Evolutionary conservation across 306 rosid species (phyloP).

Genomic region (Quercus engelmannii): DNA sequence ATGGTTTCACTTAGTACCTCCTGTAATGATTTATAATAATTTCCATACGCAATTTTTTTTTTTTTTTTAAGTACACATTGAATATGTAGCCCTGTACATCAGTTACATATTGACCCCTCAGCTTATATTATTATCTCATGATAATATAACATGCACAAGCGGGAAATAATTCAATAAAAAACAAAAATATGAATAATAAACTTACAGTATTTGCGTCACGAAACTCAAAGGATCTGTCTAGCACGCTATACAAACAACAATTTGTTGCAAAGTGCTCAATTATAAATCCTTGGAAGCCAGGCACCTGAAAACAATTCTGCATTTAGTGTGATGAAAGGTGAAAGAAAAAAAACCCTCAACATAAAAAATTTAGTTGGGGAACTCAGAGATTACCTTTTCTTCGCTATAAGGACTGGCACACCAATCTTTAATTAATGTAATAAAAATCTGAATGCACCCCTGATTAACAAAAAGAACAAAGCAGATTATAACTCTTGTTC

Average conservation of each 20-base stretch:
- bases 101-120: neutral
- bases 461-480: constrained; percentile 29
- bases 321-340: constrained; percentile 3
- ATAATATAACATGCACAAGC: neutral
- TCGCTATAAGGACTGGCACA: constrained; percentile 63
- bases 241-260: constrained; percentile 92
- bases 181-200: constrained; percentile 1
- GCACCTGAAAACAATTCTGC: constrained; percentile 54
- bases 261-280: constrained; percentile 76
- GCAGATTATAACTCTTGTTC: neutral
- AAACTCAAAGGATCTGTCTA: constrained; percentile 84
- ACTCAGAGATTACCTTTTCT: constrained; percentile 58
- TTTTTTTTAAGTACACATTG: neutral
- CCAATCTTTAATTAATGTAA: constrained; percentile 88
- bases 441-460: constrained; percentile 94
- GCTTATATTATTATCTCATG: neutral
- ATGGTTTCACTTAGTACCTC: neutral
- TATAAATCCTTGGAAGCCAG: constrained; percentile 84
- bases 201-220: constrained; percentile 96
- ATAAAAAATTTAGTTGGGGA: constrained; percentile 6
- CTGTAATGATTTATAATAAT: neutral
- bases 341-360: constrained; percentile 2
- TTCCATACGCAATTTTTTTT: neutral
- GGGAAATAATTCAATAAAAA: constrained; percentile 9
- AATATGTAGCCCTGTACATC: neutral